phyloP scores from a whole-genome alignment of 371 early-diverging fungal species.

The Mucor mucedo region DNA sequence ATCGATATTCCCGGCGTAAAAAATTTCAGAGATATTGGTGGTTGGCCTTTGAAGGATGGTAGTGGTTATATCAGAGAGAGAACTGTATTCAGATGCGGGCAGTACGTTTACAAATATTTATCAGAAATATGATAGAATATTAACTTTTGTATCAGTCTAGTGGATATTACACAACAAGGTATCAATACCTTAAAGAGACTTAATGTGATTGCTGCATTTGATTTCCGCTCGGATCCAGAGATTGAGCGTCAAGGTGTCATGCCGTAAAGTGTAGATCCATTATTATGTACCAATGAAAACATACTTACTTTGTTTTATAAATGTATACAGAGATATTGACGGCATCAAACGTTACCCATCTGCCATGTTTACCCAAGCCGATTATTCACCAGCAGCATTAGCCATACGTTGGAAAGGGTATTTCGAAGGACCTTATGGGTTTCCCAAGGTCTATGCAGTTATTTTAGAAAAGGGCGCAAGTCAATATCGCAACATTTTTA shows the following conservation, averaged over 20 bases:
- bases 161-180: constrained; percentile 54
- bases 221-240: constrained; percentile 62
- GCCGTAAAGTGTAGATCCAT: constrained; percentile 35
- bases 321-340: constrained; percentile 31
- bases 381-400: constrained; percentile 67
- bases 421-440: constrained; percentile 61
- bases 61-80: constrained; percentile 49
- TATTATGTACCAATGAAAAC: not conserved
- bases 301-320: not conserved
- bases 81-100: constrained; percentile 53
- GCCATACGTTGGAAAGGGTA: constrained; percentile 65
- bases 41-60: constrained; percentile 48
- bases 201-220: constrained; percentile 58
- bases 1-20: constrained; percentile 61
- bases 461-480: constrained; percentile 59
- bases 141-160: constrained; percentile 33
- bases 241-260: constrained; percentile 51
- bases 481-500: constrained; percentile 55
- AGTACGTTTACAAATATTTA: constrained; percentile 26
- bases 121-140: not conserved
- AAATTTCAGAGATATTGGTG: constrained; percentile 66
- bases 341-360: constrained; percentile 51
- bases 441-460: constrained; percentile 60
- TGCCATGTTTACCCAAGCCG: constrained; percentile 62
- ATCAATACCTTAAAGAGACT: constrained; percentile 48